Conservation (phyloP, 2,329 filamentous ascomycete genomes). For the Cryphonectria parasitica region DNA sequence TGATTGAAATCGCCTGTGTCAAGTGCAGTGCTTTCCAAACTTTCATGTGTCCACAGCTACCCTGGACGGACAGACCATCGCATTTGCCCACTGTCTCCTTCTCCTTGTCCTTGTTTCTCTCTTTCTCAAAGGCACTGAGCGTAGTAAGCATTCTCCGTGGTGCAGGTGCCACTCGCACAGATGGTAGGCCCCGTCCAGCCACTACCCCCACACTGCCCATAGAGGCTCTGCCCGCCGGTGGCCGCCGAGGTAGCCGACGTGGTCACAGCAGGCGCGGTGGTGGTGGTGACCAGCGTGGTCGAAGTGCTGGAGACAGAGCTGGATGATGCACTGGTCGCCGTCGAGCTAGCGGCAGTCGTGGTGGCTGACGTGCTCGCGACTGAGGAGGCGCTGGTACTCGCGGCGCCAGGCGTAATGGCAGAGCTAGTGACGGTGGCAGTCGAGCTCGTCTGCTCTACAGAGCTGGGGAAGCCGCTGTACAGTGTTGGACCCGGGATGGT, state of each 20-base stretch:
- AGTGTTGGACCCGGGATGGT: slow-evolving; percentile 30
- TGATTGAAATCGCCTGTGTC: neutral
- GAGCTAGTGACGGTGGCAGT: slow-evolving; percentile 27
- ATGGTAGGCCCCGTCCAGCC: slow-evolving; percentile 42
- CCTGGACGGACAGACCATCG: neutral
- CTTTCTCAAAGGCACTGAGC: slow-evolving; percentile 41
- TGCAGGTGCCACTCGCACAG: slow-evolving; percentile 45
- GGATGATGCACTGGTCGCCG: slow-evolving; percentile 5
- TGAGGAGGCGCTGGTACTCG: neutral
- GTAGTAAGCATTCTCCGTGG: slow-evolving; percentile 46
- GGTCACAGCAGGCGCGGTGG: slow-evolving; percentile 10
- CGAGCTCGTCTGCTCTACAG: slow-evolving; percentile 31
- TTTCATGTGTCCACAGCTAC: neutral
- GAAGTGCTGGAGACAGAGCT: slow-evolving; percentile 10
- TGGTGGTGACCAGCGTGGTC: slow-evolving; percentile 15
- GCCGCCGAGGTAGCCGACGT: slow-evolving; percentile 14
- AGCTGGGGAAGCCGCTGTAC: slow-evolving; percentile 32
- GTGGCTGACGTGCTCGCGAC: slow-evolving; percentile 18
- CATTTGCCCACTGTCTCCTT: neutral
- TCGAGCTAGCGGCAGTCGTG: slow-evolving; percentile 1
- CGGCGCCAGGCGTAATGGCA: slow-evolving; percentile 18
- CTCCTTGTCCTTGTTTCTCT: neutral
- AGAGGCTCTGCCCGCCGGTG: slow-evolving; percentile 30
- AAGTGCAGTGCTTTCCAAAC: neutral
- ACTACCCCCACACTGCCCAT: slow-evolving; percentile 48